Evolutionary conservation across 176 grass and related monocot species (phyloP), one percentile per base, ranked within the genome.

Genomic region (Musa schizocarpa): DNA sequence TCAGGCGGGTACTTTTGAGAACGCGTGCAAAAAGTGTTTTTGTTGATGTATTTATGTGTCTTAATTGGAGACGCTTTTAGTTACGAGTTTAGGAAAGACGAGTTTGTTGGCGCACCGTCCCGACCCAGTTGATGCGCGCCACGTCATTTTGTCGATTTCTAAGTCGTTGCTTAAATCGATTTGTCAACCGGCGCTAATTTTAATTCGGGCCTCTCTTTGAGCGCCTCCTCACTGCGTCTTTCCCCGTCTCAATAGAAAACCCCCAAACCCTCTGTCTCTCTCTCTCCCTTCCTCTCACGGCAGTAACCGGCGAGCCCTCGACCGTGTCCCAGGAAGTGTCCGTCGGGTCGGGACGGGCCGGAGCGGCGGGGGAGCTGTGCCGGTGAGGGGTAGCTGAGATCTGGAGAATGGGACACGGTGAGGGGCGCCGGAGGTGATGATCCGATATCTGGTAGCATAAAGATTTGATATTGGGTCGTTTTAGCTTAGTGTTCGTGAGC

Each of bases 1-100:
- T 43, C 4, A 6, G 4, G 0, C 34, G 34, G 34, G 34, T 43
- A 43, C 0, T 0, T 0, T 43, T 0, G 0, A 0, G 34, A 5
- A 6, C 4, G 4, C 34, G 34, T 43, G 34, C 34, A 0, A 43
- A 43, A 34, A 43, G 34, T 43, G 0, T 6, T 43, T 34, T 43
- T 43, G 34, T 43, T 6, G 34, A 4, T 43, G 34, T 43, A 5
- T 43, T 43, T 43, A 43, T 43, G 34, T 43, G 34, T 43, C 34
- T 43, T 43, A 43, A 43, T 43, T 43, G 34, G 34, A 6, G 0
- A 0, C 34, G 0, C 34, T 5, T 5, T 43, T 43, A 5, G 34
- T 43, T 43, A 43, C 34, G 34, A 43, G 4, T 43, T 43, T 6
- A 6, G 34, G 3, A 0, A 0, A 3, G 34, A 43, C 34, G 4